These are phyloP conservation scores for Metschnikowia sp. DNA, from an alignment of 805 yeast genomes.

Conservation along the genomic window DNA sequence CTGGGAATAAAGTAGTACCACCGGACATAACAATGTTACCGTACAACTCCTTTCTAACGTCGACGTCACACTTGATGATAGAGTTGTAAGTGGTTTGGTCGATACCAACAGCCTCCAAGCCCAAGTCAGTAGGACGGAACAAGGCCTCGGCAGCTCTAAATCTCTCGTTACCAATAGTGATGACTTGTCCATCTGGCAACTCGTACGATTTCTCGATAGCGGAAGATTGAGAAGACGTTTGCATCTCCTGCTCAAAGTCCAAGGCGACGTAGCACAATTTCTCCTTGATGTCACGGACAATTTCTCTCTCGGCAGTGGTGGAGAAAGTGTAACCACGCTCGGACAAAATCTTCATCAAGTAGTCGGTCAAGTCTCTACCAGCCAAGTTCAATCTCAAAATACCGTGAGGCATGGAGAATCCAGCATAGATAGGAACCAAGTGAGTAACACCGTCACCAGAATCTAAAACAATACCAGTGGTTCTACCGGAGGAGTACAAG, in stretches of 20 bases:
- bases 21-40: constrained; percentile 99
- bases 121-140: constrained; percentile 94
- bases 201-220: constrained; percentile 98
- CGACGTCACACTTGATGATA: constrained; percentile 98
- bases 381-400: constrained; percentile 98
- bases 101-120: constrained; percentile 95
- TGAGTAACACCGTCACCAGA: constrained; percentile 99
- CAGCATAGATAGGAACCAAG: constrained; percentile 99
- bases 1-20: constrained; percentile 99
- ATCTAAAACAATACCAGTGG: constrained; percentile 99
- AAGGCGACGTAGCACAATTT: constrained; percentile 98
- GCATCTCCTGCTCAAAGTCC: constrained; percentile 99
- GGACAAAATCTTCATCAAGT: constrained; percentile 96
- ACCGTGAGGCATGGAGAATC: constrained; percentile 99
- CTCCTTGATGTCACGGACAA: constrained; percentile 92
- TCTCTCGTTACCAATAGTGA: constrained; percentile 99
- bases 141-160: constrained; percentile 99
- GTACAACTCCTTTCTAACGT: constrained; percentile 97
- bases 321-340: constrained; percentile 99
- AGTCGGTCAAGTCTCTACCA: constrained; percentile 99
- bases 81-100: constrained; percentile 96
- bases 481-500: constrained; percentile 98
- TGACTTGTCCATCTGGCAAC: constrained; percentile 99
- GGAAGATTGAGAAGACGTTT: constrained; percentile 97
- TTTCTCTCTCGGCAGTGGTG: constrained; percentile 99